Conservation (phyloP, 345 rosid genomes). For the Eucalyptus polyanthemos region DNA sequence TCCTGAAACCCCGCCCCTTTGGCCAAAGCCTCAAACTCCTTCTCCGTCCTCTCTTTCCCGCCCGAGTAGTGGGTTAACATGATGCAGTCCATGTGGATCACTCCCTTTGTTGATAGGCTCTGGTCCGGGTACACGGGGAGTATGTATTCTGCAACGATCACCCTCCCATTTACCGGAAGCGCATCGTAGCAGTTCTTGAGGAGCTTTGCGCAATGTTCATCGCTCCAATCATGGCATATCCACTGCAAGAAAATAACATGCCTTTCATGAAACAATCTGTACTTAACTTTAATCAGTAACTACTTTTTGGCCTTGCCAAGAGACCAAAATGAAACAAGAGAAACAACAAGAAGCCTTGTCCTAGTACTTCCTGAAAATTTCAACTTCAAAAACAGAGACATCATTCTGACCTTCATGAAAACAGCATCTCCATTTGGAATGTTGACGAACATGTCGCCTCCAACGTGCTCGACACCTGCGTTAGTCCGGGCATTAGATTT, state of each 20-base stretch:
- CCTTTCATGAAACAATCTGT: background rate
- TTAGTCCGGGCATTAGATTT: background rate
- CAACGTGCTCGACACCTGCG: slow-evolving; percentile 67
- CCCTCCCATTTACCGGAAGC: slow-evolving; percentile 64
- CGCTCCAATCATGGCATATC: slow-evolving; percentile 89
- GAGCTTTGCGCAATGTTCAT: slow-evolving; percentile 49
- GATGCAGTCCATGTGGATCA: slow-evolving; percentile 54
- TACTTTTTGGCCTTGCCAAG: background rate
- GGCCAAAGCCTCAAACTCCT: slow-evolving; percentile 69
- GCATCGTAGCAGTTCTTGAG: slow-evolving; percentile 65
- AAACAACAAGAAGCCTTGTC: background rate
- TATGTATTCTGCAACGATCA: slow-evolving; percentile 56
- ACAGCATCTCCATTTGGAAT: slow-evolving; percentile 76
- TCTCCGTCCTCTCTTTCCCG: slow-evolving; percentile 80
- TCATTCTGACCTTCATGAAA: slow-evolving; percentile 66
- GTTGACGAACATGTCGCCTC: slow-evolving; percentile 81
- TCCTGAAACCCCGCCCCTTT: slow-evolving; percentile 69
- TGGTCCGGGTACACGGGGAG: slow-evolving; percentile 64
- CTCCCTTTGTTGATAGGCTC: slow-evolving; percentile 49
- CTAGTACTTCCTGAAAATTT: background rate
- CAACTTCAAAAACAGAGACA: background rate
- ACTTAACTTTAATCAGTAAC: background rate
- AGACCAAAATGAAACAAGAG: background rate
- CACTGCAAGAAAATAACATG: slow-evolving; percentile 19
- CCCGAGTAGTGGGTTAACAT: slow-evolving; percentile 91